These are phyloP conservation scores for Claviceps paspali DNA, from an alignment of 2,329 filamentous ascomycete species.

Conservation along the genomic window DNA sequence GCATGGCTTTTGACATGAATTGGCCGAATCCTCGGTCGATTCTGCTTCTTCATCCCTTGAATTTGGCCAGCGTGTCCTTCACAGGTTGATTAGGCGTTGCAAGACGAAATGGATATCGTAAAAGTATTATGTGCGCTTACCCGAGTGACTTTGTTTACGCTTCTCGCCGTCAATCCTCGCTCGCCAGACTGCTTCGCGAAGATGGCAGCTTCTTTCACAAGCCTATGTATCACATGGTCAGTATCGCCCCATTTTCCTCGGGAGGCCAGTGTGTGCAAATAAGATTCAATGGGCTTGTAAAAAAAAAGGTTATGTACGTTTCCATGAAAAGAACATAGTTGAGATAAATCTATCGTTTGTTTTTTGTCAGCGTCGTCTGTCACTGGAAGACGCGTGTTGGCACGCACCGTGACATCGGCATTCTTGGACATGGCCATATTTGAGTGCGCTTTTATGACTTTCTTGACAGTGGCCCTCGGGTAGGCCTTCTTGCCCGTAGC, in stretches of 20 bases:
- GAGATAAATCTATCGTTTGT: constrained; percentile 62
- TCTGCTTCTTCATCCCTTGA: constrained; percentile 41
- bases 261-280: background rate
- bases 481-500: constrained; percentile 55
- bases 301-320: constrained; percentile 23
- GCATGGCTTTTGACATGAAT: background rate
- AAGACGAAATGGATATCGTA: background rate
- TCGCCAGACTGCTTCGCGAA: constrained; percentile 61
- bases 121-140: constrained; percentile 28
- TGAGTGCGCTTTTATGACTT: constrained; percentile 80
- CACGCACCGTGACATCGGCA: constrained; percentile 61
- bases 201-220: constrained; percentile 68
- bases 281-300: background rate
- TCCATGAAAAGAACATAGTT: constrained; percentile 75
- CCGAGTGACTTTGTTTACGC: constrained; percentile 62
- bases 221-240: constrained; percentile 27
- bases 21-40: background rate
- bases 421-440: constrained; percentile 70
- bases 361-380: constrained; percentile 11
- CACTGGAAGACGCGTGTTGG: constrained; percentile 9
- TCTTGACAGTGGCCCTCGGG: constrained; percentile 70
- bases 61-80: constrained; percentile 51
- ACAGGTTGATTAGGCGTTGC: background rate
- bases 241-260: background rate
- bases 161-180: constrained; percentile 56